Evolutionary conservation across 2,329 filamentous ascomycete genomes (phyloP).

Genomic region (Pyricularia grisea): DNA sequence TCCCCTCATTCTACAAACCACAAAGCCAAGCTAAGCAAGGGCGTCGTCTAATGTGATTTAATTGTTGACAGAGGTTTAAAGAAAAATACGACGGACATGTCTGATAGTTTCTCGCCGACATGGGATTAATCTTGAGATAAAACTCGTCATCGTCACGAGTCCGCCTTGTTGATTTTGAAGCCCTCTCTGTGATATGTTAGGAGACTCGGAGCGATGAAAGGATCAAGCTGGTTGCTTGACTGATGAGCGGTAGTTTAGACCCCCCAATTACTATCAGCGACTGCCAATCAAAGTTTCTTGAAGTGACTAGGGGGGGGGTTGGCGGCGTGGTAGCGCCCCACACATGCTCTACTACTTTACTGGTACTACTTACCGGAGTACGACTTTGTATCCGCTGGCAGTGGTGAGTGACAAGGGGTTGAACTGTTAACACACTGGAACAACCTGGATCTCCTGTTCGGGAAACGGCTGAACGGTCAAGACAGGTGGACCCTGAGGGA

Average conservation of each 20-base stretch:
- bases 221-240: neutral
- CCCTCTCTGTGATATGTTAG: neutral
- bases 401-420: neutral
- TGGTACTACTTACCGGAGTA: no score
- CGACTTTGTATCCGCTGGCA: neutral
- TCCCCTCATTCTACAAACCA: neutral
- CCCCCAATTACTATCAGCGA: neutral
- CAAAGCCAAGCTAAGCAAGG: neutral
- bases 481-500: conserved; percentile 1
- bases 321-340: neutral
- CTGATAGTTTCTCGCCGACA: neutral
- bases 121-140: neutral
- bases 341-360: neutral
- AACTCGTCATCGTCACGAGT: neutral
- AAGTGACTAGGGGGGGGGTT: neutral
- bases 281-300: neutral
- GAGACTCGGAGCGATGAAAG: neutral
- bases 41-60: neutral
- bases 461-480: neutral
- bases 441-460: neutral
- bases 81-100: neutral
- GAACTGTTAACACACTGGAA: neutral
- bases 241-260: neutral
- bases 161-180: neutral
- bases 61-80: neutral